phyloP scores from a whole-genome alignment of 345 rosid species.

The Combretum micranthum region DNA sequence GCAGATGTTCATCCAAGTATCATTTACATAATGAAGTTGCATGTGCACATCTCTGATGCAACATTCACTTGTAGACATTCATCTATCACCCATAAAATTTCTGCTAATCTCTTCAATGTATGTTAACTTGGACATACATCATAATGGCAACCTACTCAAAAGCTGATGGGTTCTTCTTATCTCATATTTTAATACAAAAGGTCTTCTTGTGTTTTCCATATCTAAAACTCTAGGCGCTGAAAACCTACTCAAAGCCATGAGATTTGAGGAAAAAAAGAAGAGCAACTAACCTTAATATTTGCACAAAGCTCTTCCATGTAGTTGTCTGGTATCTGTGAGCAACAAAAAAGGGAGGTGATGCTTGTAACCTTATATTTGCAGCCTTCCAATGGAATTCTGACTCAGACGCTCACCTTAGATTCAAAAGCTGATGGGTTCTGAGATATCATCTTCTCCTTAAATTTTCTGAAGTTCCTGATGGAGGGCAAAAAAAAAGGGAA shows the following conservation, averaged over 20 bases:
- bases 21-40: too few relatives aligned
- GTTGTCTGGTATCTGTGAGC: constrained; percentile 46
- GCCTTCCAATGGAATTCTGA: background rate
- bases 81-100: too few relatives aligned
- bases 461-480: constrained; percentile 81
- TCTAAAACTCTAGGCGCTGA: too few relatives aligned
- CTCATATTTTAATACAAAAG: too few relatives aligned
- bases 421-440: constrained; percentile 60
- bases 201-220: too few relatives aligned
- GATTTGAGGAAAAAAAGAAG: constrained; percentile 1
- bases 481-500: constrained; percentile 1
- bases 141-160: too few relatives aligned
- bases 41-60: too few relatives aligned
- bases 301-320: constrained; percentile 71
- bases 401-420: constrained; percentile 41
- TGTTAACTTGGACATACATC: too few relatives aligned
- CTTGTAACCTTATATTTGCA: background rate
- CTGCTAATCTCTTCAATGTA: too few relatives aligned
- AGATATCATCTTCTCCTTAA: constrained; percentile 57
- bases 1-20: too few relatives aligned
- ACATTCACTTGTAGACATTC: too few relatives aligned
- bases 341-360: background rate
- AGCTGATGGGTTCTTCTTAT: too few relatives aligned
- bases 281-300: constrained; percentile 55
- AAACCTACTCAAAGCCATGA: background rate